A percentile compares a stretch with the other conserved stretches of the same genome.
These are phyloP conservation scores for Russula dissimulans DNA, from an alignment of 768 basidiomycete species.

Conservation along the genomic window DNA sequence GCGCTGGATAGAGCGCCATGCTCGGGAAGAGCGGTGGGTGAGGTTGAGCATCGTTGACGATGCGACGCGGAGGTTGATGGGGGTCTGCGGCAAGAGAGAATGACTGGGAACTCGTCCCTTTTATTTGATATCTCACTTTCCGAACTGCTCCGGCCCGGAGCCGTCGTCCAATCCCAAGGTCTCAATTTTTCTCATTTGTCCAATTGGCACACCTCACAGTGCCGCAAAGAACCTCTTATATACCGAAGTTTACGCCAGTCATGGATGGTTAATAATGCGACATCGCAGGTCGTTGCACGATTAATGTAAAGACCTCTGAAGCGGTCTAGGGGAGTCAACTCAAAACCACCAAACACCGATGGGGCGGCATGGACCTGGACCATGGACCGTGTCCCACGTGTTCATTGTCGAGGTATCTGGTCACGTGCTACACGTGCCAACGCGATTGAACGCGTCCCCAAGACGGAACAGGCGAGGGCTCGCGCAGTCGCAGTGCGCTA, in stretches of 20 bases:
- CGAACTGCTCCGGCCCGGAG: constrained; percentile 11
- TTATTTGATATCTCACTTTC: not conserved
- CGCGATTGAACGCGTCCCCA: no score
- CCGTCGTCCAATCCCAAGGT: constrained; percentile 3
- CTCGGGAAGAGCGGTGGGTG: constrained; percentile 15
- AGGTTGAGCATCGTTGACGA: constrained; percentile 20
- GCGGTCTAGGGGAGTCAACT: no score
- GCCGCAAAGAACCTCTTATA: no score
- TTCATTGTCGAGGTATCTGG: not conserved
- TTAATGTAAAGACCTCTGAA: no score
- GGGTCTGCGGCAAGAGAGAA: not conserved
- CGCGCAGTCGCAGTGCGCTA: not conserved
- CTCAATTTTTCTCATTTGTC: not conserved
- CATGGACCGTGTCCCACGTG: not conserved
- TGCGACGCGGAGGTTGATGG: constrained; percentile 13
- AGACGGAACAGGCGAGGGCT: no score
- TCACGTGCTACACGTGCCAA: no score
- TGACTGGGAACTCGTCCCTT: not conserved
- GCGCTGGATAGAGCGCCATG: constrained; percentile 19
- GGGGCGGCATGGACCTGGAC: not conserved
- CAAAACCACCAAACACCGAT: no score
- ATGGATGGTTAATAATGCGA: no score
- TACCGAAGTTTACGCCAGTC: no score
- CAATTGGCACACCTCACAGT: no score
- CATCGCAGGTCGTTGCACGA: no score